Percentiles rank a stretch among this genome's conserved stretches.
phyloP scores from a whole-genome alignment of 2,329 filamentous ascomycete species.

The Beauveria caledonica region DNA sequence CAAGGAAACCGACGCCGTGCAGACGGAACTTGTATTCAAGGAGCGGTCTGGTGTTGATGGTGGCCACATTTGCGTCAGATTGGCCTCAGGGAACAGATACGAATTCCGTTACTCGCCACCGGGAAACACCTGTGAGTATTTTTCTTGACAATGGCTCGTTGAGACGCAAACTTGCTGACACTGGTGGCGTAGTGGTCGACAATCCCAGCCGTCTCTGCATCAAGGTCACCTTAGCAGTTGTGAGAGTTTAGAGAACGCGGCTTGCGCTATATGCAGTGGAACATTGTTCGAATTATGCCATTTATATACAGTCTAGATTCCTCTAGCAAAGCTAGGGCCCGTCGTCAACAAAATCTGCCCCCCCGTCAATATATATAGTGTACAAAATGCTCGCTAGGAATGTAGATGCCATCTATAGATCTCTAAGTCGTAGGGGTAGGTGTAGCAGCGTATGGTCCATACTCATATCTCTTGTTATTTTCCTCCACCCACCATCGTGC shows the following conservation, averaged over 20 bases:
- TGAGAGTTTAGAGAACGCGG: not conserved
- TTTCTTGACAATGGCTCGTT: not conserved
- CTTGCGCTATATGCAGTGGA: not conserved
- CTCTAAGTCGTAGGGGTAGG: not conserved
- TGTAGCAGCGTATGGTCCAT: slow-evolving; percentile 14
- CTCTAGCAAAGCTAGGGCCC: not conserved
- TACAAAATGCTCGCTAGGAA: slow-evolving; percentile 7
- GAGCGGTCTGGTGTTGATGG: slow-evolving; percentile 23
- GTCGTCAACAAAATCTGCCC: not conserved
- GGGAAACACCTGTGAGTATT: slow-evolving; percentile 26
- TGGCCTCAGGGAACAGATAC: slow-evolving; percentile 27
- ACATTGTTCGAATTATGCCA: not conserved
- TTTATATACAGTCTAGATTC: not conserved
- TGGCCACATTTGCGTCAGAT: slow-evolving; percentile 32
- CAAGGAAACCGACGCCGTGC: slow-evolving; percentile 30
- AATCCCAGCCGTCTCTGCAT: not conserved
- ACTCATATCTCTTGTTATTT: slow-evolving; percentile 28
- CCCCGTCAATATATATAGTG: not conserved
- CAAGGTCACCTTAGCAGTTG: slow-evolving; percentile 8
- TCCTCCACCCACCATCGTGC: slow-evolving; percentile 29
- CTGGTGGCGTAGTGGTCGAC: not conserved
- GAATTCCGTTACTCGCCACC: slow-evolving; percentile 36
- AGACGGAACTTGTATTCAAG: slow-evolving; percentile 29
- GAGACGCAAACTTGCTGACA: not conserved
- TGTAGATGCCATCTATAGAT: not conserved